Conservation (phyloP, 352 stramenopile species). For the Phytophthora brassicae region DNA sequence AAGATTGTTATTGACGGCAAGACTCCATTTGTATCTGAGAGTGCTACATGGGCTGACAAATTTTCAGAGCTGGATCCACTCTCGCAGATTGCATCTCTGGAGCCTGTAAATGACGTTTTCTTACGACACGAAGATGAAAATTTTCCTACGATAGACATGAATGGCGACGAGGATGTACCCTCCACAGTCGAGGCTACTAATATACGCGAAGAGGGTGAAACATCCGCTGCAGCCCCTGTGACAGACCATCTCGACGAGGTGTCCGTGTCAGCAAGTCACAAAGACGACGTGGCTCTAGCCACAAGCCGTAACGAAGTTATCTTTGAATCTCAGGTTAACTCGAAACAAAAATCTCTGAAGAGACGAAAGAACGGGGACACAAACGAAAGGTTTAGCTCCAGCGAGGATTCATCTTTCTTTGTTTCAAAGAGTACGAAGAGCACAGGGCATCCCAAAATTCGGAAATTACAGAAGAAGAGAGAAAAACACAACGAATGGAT, state of each 20-base stretch:
- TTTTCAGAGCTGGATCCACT: background rate
- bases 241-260: background rate
- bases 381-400: background rate
- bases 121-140: no score
- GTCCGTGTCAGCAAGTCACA: no score
- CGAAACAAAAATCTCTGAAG: no score
- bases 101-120: background rate
- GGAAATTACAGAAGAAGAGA: background rate
- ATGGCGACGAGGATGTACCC: background rate
- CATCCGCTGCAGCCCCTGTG: background rate
- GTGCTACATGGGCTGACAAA: background rate
- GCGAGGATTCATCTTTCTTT: background rate
- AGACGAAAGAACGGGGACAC: background rate
- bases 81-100: background rate
- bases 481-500: background rate
- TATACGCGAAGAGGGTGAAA: background rate
- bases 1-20: background rate
- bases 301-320: no score
- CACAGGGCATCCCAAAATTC: background rate
- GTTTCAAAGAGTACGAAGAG: slow-evolving; percentile 2
- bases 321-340: no score
- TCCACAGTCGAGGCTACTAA: background rate
- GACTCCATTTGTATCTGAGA: background rate
- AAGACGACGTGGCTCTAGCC: no score
- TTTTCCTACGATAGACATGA: no score